These are phyloP conservation scores for Dendrobium officinale DNA, from an alignment of 106 monocot species.

Conservation along the genomic window DNA sequence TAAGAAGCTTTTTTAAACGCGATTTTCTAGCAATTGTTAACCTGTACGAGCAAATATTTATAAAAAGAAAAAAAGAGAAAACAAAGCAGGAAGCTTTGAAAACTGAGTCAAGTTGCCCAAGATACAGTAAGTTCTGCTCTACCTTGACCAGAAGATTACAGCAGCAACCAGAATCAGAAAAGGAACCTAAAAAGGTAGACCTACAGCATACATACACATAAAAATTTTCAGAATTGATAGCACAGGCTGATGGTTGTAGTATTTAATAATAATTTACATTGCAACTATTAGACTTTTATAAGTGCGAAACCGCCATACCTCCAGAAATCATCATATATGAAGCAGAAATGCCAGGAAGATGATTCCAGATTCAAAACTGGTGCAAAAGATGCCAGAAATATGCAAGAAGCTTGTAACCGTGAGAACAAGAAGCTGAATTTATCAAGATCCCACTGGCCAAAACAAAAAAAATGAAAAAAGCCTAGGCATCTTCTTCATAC, in stretches of 20 bases:
- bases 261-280: background rate
- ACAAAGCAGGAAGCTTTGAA: background rate
- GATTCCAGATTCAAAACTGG: slow-evolving; percentile 3
- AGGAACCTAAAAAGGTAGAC: background rate
- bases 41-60: background rate
- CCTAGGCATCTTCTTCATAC: background rate
- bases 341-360: background rate
- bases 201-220: background rate
- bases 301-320: background rate
- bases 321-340: background rate
- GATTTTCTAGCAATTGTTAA: background rate
- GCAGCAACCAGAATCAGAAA: background rate
- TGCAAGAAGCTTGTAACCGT: background rate
- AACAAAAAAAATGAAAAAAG: background rate
- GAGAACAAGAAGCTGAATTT: background rate
- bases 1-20: no score
- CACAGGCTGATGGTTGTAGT: background rate
- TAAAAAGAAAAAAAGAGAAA: background rate
- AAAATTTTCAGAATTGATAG: background rate
- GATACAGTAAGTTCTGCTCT: background rate
- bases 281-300: background rate
- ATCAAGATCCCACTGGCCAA: background rate
- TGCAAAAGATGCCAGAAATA: background rate
- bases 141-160: slow-evolving; percentile 6
- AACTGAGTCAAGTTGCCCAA: background rate